Evolutionary conservation across 108 stramenopile genomes (phyloP).

Genomic region (Fragilariopsis cylindrus): DNA sequence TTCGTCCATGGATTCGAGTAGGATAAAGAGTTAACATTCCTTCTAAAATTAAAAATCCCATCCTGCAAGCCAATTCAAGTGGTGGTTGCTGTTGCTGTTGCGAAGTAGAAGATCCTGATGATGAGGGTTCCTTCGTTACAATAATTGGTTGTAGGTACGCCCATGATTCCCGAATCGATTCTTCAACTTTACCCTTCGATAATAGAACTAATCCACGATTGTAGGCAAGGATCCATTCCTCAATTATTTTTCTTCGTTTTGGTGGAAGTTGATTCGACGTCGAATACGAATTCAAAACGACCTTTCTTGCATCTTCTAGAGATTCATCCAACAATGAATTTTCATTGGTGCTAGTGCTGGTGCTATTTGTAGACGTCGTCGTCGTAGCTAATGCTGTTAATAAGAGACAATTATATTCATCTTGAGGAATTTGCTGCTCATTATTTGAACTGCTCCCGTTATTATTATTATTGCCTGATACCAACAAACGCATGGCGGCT

Average conservation of each 20-base stretch:
- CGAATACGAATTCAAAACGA: constrained; percentile 1
- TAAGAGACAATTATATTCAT: constrained; percentile 38
- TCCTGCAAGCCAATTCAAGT: constrained; percentile 28
- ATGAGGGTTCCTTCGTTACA: not conserved
- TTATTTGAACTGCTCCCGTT: not conserved
- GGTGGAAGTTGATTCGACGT: not conserved
- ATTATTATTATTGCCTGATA: not conserved
- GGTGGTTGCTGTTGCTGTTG: not conserved
- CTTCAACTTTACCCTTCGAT: constrained; percentile 20
- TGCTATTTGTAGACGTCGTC: not conserved
- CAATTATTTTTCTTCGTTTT: constrained; percentile 5
- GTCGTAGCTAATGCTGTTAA: constrained; percentile 22
- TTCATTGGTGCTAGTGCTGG: not conserved
- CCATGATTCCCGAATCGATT: constrained; percentile 14
- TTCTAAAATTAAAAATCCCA: constrained; percentile 48
- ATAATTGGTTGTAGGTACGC: constrained; percentile 21
- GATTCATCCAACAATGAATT: constrained; percentile 9
- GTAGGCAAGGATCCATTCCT: constrained; percentile 35
- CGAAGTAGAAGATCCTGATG: not conserved
- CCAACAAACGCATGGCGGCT: constrained; percentile 34
- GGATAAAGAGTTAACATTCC: constrained; percentile 27
- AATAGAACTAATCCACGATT: constrained; percentile 41
- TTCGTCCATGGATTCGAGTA: not conserved
- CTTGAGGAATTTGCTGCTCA: not conserved
- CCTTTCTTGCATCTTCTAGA: constrained; percentile 6